Evolutionary conservation across 805 yeast species (phyloP).

Genomic region (Hyphopichia homilentoma): DNA sequence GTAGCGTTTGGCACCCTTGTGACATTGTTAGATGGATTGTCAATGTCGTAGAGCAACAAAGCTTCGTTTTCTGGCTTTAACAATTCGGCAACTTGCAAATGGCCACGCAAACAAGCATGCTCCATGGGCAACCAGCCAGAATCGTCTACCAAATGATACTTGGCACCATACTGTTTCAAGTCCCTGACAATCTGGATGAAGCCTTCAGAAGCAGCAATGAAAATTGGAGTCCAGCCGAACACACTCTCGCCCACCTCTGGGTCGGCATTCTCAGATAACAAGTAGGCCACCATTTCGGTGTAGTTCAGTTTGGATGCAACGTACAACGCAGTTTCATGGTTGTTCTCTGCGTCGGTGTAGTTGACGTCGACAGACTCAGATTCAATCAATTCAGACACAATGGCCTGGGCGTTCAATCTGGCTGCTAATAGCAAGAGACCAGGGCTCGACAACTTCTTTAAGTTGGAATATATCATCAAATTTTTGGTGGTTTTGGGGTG

Average conservation of each 20-base stretch:
- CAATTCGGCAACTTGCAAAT: slow-evolving; percentile 61
- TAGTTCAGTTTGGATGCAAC: slow-evolving; percentile 68
- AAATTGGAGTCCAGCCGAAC: slow-evolving; percentile 94
- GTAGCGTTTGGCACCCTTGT: slow-evolving; percentile 15
- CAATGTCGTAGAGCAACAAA: slow-evolving; percentile 32
- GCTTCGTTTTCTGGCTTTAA: slow-evolving; percentile 46
- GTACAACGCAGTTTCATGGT: slow-evolving; percentile 76
- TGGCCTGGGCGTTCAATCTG: slow-evolving; percentile 55
- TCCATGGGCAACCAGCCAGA: slow-evolving; percentile 99
- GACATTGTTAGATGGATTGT: slow-evolving; percentile 31
- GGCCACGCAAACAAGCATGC: slow-evolving; percentile 90
- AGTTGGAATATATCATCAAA: slow-evolving; percentile 45
- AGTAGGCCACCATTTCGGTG: slow-evolving; percentile 46
- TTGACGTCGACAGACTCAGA: slow-evolving; percentile 62
- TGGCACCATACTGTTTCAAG: slow-evolving; percentile 53
- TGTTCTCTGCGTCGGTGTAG: slow-evolving; percentile 53
- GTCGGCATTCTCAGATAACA: slow-evolving; percentile 61
- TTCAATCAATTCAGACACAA: slow-evolving; percentile 51
- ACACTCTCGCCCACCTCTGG: slow-evolving; percentile 71
- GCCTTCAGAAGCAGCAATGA: slow-evolving; percentile 89
- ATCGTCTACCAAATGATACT: slow-evolving; percentile 58
- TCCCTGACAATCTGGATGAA: slow-evolving; percentile 50
- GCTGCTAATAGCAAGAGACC: slow-evolving; percentile 64
- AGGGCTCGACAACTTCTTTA: slow-evolving; percentile 45
- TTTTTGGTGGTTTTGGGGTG: slow-evolving; percentile 74